These are phyloP conservation scores for Lepidium didymum DNA, from an alignment of 345 rosid species.

Conservation along the genomic window DNA sequence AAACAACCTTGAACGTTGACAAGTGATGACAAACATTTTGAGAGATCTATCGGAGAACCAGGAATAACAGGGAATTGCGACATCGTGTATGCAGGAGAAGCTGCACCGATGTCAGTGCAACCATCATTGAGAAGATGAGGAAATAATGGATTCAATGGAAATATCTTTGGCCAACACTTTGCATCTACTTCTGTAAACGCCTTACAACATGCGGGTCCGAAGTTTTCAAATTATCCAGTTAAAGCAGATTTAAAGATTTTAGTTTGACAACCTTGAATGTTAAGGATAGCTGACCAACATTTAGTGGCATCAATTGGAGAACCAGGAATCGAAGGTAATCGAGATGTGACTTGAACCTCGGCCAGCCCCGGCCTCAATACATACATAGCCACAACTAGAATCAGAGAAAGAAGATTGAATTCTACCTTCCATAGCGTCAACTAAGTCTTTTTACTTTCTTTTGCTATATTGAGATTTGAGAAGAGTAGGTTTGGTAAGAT, in stretches of 20 bases:
- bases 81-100: too few relatives aligned
- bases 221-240: neutral
- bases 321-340: neutral
- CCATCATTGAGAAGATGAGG: neutral
- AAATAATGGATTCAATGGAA: neutral
- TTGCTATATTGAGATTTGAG: neutral
- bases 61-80: too few relatives aligned
- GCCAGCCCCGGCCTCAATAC: neutral
- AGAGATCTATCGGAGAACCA: too few relatives aligned
- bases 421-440: neutral
- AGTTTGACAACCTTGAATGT: neutral
- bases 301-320: neutral
- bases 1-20: too few relatives aligned
- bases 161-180: conserved; percentile 3
- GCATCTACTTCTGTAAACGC: neutral
- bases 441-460: neutral
- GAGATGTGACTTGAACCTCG: neutral
- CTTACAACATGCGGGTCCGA: neutral
- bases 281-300: neutral
- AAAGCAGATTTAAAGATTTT: neutral
- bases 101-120: too few relatives aligned
- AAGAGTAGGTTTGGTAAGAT: neutral
- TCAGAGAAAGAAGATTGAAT: neutral
- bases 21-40: too few relatives aligned
- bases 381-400: neutral